These are phyloP conservation scores for Hemisphaericaspora subhashii DNA, from an alignment of 1,139 yeast species.

Conservation along the genomic window DNA sequence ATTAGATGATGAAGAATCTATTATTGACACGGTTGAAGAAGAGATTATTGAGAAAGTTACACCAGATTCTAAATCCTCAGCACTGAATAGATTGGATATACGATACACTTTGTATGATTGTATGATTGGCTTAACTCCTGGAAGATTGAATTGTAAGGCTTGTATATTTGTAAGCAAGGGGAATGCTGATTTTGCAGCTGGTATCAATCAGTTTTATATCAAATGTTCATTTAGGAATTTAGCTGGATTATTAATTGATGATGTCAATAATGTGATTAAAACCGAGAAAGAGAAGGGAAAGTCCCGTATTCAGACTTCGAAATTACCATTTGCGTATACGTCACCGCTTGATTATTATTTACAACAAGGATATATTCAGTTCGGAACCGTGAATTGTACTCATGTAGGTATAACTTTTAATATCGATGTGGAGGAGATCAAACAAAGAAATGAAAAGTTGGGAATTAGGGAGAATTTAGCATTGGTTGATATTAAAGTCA, in stretches of 20 bases:
- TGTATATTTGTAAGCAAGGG: conserved; percentile 53
- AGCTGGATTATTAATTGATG: conserved; percentile 58
- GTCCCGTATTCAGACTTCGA: neutral
- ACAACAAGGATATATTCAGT: conserved; percentile 40
- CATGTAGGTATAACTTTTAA: conserved; percentile 43
- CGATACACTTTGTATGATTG: conserved; percentile 53
- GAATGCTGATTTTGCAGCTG: conserved; percentile 46
- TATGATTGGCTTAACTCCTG: conserved; percentile 58
- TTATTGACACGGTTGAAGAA: conserved; percentile 18
- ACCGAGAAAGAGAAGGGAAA: conserved; percentile 11
- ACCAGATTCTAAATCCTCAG: conserved; percentile 11
- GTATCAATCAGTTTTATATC: conserved; percentile 29
- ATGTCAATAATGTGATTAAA: conserved; percentile 32
- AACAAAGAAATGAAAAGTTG: conserved; percentile 20
- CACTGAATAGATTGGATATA: conserved; percentile 26
- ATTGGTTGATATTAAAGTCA: conserved; percentile 44
- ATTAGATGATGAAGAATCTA: conserved; percentile 21
- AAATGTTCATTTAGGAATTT: conserved; percentile 49
- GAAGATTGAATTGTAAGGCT: conserved; percentile 54
- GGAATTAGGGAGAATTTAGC: conserved; percentile 26
- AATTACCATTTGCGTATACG: conserved; percentile 15
- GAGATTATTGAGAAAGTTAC: conserved; percentile 16
- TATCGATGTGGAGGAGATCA: conserved; percentile 23
- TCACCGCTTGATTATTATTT: conserved; percentile 16
- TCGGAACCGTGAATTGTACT: conserved; percentile 45